Evolutionary conservation across 305 asterid species (phyloP), one percentile per base, ranked within the genome.

Genomic region (Rubia peregrina): DNA sequence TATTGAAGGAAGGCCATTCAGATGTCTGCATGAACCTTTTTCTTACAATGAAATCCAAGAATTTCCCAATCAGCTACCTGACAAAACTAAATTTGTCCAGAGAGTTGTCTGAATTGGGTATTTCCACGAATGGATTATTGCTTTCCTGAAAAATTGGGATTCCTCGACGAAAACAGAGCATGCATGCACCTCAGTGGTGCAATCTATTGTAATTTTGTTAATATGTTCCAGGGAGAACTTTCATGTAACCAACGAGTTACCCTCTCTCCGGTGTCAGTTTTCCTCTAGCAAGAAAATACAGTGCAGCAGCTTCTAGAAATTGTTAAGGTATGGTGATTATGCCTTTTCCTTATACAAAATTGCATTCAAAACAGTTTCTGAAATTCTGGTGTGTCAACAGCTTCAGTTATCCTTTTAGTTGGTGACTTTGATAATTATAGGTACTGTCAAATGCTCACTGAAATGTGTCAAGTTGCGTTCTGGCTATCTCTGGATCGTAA

Each of bases 1-100:
- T 94, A 77, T 85, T 94, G 56, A 87, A 87, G 89, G 81, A 80
- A 22, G 92, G 91, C 74, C 82, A 87, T 65, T 71, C 85, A 30
- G 75, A 85, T 71, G 79, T 81, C 46, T 87, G 96, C 85, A 71
- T 81, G 81, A 85, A 87, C 76, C 77, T 94, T 88, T 82, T 89
- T 83, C 89, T 81, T 43, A 68, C 65, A 36, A 83, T 94, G 93
- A 82, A 83, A 17, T 83, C 89, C 40, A 88, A 84, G 86, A 85
- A 85, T 69, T 69, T 84, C 76, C 43, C 75, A 67, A 65, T 89
- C 70, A 80, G 85, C 83, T 73, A 77, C 82, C 93, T 78, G 77
- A 88, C 96, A n/a, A 59, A 76, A 73, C 33, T 68, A 40, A 84
- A 83, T 68, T 78, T 94, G 75, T 89, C 87, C 59, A 85, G 77